Base-by-base conservation (phyloP, 202 grass and related monocot species). In the Cymbopogon flexuosus region DNA sequence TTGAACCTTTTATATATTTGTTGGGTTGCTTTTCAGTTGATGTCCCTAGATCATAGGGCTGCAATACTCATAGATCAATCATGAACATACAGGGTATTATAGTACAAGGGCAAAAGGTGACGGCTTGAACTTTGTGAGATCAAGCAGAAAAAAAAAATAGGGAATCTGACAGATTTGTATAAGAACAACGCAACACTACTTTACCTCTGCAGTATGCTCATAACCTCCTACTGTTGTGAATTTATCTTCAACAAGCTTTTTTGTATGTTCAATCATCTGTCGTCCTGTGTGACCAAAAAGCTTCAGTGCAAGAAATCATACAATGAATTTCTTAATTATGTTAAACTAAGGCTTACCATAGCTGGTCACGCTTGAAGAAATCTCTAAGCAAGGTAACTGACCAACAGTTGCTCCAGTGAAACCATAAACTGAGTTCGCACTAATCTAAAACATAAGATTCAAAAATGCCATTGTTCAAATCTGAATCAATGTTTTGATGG, bases 201-300 rank as follows among this genome's bases (percentile, higher is more conserved):
- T 35, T 81, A 98, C 95, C 95, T 98, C 92, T 86, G 92, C 95
- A 86, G 89, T 95, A 85, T 95, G 92, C 51, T 88, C 95, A 83
- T 98, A 98, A 40, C 95, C 95, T 81, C 77, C 88, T 22, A 83
- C 65, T 68, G 84, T 91, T 77, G 88, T 93, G 83, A 95, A 98
- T 83, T 93, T 98, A 70, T 93, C 92, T 88, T 98, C 95, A 72
- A 98, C 92, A 72, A 98, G 85, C 85, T 98, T 94, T 75, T 98
- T 98, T 79, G 92, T 98, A 68, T 98, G 92, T 70, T 98, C 95
- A 89, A 98, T 98, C 95, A 98, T 98, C 78, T 98, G 95, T 86
- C 95, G 84, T 73, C 95, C 95, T 98, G 79, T 85, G 68, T 34
- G 35, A 81, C 10, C 31, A 85, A 82, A 57, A 62, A 36, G 18